Base-by-base conservation (phyloP, 345 rosid genomes). In the Pugionium cornutum region DNA sequence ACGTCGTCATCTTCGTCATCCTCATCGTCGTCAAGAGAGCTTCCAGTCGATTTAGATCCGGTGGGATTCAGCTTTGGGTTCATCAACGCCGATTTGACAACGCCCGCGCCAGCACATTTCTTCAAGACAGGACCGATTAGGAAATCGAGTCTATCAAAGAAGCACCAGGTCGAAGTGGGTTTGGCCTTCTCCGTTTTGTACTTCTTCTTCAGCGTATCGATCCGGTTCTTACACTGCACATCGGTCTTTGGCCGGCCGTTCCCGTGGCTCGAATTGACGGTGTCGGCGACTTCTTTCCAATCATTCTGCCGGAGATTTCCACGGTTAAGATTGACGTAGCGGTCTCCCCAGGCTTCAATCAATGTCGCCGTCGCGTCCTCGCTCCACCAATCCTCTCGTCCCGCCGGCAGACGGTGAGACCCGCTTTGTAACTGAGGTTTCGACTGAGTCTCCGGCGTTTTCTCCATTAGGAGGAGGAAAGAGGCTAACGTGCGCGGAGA, bases 371-470 rank as follows among this genome's bases (percentile, higher is more conserved):
- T 90, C 18, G 96, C 96, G 43, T 70, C 90, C 52, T 86, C 96
- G 68, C 85, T 86, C 99, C 99, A 94, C 76, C 96, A 90, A 74
- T 94, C 97, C 64, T 90, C 99, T 33, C 96, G 81, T 66, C 85
- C 86, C 53, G 81, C 51, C 41, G 69, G 60, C 31, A 61, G 18
- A 50, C 73, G 76, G 49, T 42, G 75, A 42, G 76, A 72, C 10
- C 58, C 53, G 69, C 40, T 58, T 4, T 73, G 76, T 4, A 45
- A 54, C 3, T 27, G 76, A 72, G 64, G 62, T 32, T 73, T 61
- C 5, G 72, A 41, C 32, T 35, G 74, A 55, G 63, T 33, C 42
- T 55, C 61, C 64, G 71, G 69, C 58, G 76, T 60, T 57, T 58
- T 66, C 58, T 59, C 67, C 72, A 73, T 73, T 42, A 5, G 64